A percentile compares a stretch with the other conserved stretches of the same genome.
These are phyloP conservation scores for Fusarium sp. DNA, from an alignment of 2,329 filamentous ascomycete species.

Conservation along the genomic window DNA sequence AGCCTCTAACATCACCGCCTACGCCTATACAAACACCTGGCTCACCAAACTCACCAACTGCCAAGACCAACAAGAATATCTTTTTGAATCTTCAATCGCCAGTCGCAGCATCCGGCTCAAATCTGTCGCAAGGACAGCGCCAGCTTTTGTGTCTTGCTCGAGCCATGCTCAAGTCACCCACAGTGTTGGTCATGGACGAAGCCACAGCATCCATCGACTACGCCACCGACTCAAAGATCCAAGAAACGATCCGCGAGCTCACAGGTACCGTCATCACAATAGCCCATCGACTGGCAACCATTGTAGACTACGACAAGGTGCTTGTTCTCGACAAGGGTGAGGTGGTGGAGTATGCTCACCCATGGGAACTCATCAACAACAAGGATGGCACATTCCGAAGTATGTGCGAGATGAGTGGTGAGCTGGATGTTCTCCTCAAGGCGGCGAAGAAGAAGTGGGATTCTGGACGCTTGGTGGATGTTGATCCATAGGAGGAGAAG, in stretches of 20 bases:
- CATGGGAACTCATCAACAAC: conserved; percentile 80
- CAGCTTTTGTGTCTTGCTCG: conserved; percentile 94
- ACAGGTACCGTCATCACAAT: conserved; percentile 96
- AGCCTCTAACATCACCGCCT: conserved; percentile 48
- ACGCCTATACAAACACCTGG: conserved; percentile 40
- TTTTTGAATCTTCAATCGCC: conserved; percentile 87
- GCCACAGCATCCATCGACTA: conserved; percentile 98
- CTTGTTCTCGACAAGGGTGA: conserved; percentile 89
- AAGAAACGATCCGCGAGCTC: conserved; percentile 94
- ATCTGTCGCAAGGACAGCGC: conserved; percentile 94
- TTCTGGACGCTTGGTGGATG: conserved; percentile 49
- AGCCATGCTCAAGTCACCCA: conserved; percentile 89
- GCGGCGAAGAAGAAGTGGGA: conserved; percentile 66
- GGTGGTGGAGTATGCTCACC: conserved; percentile 91
- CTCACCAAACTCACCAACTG: conserved; percentile 46
- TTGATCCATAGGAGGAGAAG: conserved; percentile 36
- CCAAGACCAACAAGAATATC: conserved; percentile 86
- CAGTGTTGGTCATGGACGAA: conserved; percentile 98
- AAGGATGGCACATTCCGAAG: conserved; percentile 70
- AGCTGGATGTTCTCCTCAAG: conserved; percentile 60
- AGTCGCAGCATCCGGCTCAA: conserved; percentile 90
- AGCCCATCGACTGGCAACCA: conserved; percentile 93
- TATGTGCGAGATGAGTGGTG: conserved; percentile 74
- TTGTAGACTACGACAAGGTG: conserved; percentile 98
- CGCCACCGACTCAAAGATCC: conserved; percentile 93